Evolutionary conservation across 2,329 filamentous ascomycete species (phyloP), one percentile per base, ranked within the genome.

Genomic region (Colletotrichum sp.): DNA sequence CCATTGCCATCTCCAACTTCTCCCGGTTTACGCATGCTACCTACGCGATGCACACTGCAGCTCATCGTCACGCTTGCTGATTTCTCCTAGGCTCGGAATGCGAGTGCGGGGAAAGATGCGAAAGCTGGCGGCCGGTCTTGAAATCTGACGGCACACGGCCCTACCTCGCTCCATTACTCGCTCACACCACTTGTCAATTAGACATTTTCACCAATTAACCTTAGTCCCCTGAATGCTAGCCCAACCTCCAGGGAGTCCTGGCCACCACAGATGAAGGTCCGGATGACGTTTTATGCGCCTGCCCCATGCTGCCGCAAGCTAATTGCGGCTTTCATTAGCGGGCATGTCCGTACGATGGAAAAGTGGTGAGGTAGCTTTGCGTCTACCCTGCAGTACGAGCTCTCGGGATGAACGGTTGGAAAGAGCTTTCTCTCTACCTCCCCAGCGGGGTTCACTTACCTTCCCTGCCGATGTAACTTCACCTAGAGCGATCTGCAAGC

Each of bases 81-180:
- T 39, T 36, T 62, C 21, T 52, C 70, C 59, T 32, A 64, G 49
- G 30, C 34, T 52, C 39, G 49, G 28, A n/a, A 18, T 10, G 12
- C 57, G 52, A 24, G 16, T 73, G 64, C 70, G 74, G 70, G 74
- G 64, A 73, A 76, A 24, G n/a, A 15, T 30, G 66, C 34, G 28
- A 49, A 64, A 36, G 44, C 13, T 5, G 52, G 34, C 70, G 57
- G n/a, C 28, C 39, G 24, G 39, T 55, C 57, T n/a, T 36, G 28
- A 26, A 39, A 13, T 69, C 12, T 26, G 49, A 63, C 57, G 63
- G 24, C 9, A 64, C 21, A 7, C 69, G 73, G 39, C 39, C 44
- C 68, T 68, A 49, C 65, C 64, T 76, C 73, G 73, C 73, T 73
- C 44, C 70, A 73, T 76, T 74, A 39, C 64, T 76, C 70, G 74